Percentiles rank a stretch among this genome's conserved stretches.
phyloP scores from a whole-genome alignment of 2,329 filamentous ascomycete genomes.

The Penicillium vulpinum region DNA sequence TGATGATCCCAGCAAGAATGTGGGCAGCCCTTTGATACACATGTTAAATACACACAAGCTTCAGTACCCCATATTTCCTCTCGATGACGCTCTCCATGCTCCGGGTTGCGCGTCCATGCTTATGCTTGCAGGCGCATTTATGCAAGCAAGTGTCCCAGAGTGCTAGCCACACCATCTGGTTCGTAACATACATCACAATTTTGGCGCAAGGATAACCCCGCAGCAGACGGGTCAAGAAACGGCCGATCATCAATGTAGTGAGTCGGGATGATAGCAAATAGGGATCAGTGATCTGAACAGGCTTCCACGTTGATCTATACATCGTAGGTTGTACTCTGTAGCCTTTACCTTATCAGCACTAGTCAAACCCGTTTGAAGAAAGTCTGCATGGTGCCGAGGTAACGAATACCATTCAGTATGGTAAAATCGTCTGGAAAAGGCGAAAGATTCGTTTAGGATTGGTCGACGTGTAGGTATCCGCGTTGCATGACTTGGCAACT shows the following conservation, averaged over 20 bases:
- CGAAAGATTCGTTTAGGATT: neutral
- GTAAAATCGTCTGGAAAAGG: neutral
- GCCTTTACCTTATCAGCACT: neutral
- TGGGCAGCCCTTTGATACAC: slow-evolving; percentile 1
- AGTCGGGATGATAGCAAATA: slow-evolving; percentile 10
- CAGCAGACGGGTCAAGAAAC: slow-evolving; percentile 18
- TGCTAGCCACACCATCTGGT: neutral
- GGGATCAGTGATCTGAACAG: slow-evolving; percentile 1
- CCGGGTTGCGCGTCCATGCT: neutral
- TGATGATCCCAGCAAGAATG: slow-evolving; percentile 19
- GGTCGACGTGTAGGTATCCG: slow-evolving; percentile 12
- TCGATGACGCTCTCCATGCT: neutral
- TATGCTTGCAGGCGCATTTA: neutral
- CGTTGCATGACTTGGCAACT: slow-evolving; percentile 10
- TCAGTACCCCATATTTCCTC: slow-evolving; percentile 1
- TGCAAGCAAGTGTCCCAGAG: slow-evolving; percentile 3
- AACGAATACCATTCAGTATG: neutral
- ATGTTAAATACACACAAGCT: neutral
- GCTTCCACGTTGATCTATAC: neutral
- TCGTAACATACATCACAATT: slow-evolving; percentile 18
- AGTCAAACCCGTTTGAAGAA: neutral
- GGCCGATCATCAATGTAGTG: slow-evolving; percentile 12
- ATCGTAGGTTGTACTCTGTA: neutral
- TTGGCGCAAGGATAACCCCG: slow-evolving; percentile 24
- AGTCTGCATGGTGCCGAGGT: neutral